A percentile compares a stretch with the other conserved stretches of the same genome.
Evolutionary conservation across 2,329 filamentous ascomycete genomes (phyloP).

Genomic region (Sordariomycetes sp.): DNA sequence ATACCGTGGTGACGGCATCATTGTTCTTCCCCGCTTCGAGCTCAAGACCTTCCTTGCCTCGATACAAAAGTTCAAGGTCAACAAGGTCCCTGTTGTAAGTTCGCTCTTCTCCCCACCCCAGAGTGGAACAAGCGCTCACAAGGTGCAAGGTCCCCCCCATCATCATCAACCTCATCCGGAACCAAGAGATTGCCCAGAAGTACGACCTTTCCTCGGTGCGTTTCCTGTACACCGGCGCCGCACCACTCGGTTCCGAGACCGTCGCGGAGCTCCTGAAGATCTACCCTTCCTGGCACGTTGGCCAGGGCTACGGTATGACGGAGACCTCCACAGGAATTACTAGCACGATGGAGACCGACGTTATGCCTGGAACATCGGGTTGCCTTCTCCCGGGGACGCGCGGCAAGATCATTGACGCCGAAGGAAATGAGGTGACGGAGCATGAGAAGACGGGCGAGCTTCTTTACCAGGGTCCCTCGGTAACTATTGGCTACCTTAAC

Average conservation of each 20-base stretch:
- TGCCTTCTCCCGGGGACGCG: slow-evolving; percentile 52
- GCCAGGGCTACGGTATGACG: slow-evolving; percentile 68
- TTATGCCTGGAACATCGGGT: slow-evolving; percentile 60
- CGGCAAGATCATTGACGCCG: slow-evolving; percentile 52
- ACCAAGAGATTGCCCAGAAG: slow-evolving; percentile 44
- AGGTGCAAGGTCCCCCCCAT: slow-evolving; percentile 57
- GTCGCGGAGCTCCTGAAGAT: slow-evolving; percentile 48
- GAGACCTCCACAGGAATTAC: slow-evolving; percentile 62
- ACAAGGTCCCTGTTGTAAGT: slow-evolving; percentile 52
- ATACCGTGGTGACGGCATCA: slow-evolving; percentile 62
- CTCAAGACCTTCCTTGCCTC: slow-evolving; percentile 51
- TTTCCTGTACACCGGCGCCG: slow-evolving; percentile 60
- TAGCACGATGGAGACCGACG: slow-evolving; percentile 44
- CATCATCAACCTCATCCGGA: slow-evolving; percentile 62
- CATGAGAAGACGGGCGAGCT: slow-evolving; percentile 73
- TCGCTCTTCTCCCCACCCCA: neutral
- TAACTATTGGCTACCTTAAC: slow-evolving; percentile 76
- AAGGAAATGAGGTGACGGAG: slow-evolving; percentile 57
- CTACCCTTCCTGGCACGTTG: slow-evolving; percentile 54
- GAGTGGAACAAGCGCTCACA: neutral
- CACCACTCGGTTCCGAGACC: slow-evolving; percentile 61
- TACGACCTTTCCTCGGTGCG: slow-evolving; percentile 61
- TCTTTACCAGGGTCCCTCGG: slow-evolving; percentile 63
- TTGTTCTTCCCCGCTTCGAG: slow-evolving; percentile 69
- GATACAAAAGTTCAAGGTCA: slow-evolving; percentile 60